A percentile compares a stretch with the other conserved stretches of the same genome.
phyloP scores from a whole-genome alignment of 2,329 filamentous ascomycete genomes.

The Tothia fuscella region DNA sequence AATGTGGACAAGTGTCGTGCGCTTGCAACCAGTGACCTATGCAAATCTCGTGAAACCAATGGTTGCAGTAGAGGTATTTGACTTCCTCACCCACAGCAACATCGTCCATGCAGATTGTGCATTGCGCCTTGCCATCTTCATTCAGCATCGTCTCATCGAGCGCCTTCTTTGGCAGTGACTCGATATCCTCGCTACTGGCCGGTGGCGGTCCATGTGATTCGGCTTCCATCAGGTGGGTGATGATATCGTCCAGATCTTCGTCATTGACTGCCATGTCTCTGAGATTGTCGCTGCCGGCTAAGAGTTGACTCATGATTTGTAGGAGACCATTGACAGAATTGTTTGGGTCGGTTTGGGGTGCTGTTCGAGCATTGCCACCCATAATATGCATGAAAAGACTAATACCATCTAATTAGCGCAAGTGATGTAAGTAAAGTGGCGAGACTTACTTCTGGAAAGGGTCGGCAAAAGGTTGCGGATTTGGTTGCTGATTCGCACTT shows the following conservation, averaged over 20 bases:
- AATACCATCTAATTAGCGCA: too few species aligned
- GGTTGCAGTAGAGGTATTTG: constrained; percentile 69
- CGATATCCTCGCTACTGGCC: constrained; percentile 63
- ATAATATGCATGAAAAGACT: too few species aligned
- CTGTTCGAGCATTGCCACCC: too few species aligned
- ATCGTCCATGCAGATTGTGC: constrained; percentile 89
- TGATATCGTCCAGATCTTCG: constrained; percentile 79
- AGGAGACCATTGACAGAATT: constrained; percentile 37
- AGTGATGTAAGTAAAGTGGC: too few species aligned
- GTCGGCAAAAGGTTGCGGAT: too few species aligned
- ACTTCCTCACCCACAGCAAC: constrained; percentile 63
- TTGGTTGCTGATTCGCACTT: too few species aligned
- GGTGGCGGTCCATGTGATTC: constrained; percentile 63
- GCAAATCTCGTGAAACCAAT: constrained; percentile 86
- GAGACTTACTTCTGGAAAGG: too few species aligned
- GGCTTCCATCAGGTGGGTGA: constrained; percentile 82
- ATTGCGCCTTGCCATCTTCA: constrained; percentile 58
- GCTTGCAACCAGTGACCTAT: constrained; percentile 74
- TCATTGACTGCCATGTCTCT: constrained; percentile 80
- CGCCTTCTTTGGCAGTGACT: constrained; percentile 56
- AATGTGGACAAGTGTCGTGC: constrained; percentile 87
- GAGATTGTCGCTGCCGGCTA: not conserved
- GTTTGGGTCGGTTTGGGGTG: not conserved
- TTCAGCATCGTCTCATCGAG: constrained; percentile 60
- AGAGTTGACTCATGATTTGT: not conserved